Base-by-base conservation (phyloP, 2,329 filamentous ascomycete genomes). In the Thermothelomyces thermophilus region DNA sequence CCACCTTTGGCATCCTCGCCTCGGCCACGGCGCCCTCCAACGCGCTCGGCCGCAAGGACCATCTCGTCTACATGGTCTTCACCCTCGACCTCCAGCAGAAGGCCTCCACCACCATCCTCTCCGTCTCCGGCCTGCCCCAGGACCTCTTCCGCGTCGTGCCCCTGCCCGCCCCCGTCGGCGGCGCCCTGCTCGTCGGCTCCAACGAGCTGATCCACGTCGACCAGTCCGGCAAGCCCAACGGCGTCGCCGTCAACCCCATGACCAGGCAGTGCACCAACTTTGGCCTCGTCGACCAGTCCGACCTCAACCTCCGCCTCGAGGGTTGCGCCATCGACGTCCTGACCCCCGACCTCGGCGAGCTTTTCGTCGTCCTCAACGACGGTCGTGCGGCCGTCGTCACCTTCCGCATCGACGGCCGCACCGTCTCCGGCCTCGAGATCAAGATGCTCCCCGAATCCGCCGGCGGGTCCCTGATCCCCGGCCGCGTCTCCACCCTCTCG, bases 161-260 rank as follows among this genome's bases (percentile, higher is more conserved):
- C 7, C 71, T 98, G 3, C 88, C 90, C 4, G 76, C 86, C 5
- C 91, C 91, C 1, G 84, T 97, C 35, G 93, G 93, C 20, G 93
- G 93, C 37, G 87, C 90, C 33, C 72, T 98, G 14, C 76, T 98
- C 14, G 72, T 97, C 17, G 94, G 93, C 24, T 77, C 79, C 41
- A 97, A 98, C 64, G 90, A 96, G 64, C 69, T 98, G 54, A 87
- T 98, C 53, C 93, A 98, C 66, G 83, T 98, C 57, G 91, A 97
- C 63, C 93, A 98, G 73, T 89, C 89, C 10, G 93, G 93, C 26
- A 96, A 95, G 66, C 80, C 90, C 11, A 95, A 89, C 62, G 91
- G 90, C 2, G 86, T 97, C 51, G 91, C 86, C 3, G 87, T 98
- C 56, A 98, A 98, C 63, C 80, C 88, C 30, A 94, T 95, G 69